These are phyloP conservation scores for Pseudogymnoascus sp. DNA, from an alignment of 2,329 filamentous ascomycete species.

Conservation along the genomic window DNA sequence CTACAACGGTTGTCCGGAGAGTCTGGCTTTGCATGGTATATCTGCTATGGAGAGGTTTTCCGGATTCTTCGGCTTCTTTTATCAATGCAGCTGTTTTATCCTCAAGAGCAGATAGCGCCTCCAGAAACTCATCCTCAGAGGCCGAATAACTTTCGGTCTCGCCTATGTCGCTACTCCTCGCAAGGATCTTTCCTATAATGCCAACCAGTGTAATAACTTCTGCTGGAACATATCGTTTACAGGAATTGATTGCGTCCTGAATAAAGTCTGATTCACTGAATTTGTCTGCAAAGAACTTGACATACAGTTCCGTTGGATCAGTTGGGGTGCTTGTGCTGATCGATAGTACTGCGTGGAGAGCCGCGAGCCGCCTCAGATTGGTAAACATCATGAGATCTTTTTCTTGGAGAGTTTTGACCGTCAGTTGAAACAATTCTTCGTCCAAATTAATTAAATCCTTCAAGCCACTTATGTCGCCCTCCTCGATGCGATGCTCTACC, in stretches of 20 bases:
- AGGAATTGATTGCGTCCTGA: constrained; percentile 32
- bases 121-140: constrained; percentile 18
- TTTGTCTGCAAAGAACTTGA: constrained; percentile 47
- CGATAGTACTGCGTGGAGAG: neutral
- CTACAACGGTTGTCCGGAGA: constrained; percentile 68
- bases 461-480: constrained; percentile 28
- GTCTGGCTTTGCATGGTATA: constrained; percentile 65
- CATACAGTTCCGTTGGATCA: constrained; percentile 44
- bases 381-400: neutral
- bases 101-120: constrained; percentile 28
- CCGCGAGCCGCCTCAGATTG: neutral
- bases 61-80: constrained; percentile 35
- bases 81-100: constrained; percentile 40
- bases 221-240: constrained; percentile 53
- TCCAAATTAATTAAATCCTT: neutral
- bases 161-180: constrained; percentile 18
- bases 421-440: neutral
- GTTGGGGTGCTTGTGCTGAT: neutral
- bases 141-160: constrained; percentile 25
- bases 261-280: constrained; percentile 47
- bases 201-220: constrained; percentile 36
- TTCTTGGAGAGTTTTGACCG: neutral
- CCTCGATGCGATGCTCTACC: constrained; percentile 41
- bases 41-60: constrained; percentile 58
- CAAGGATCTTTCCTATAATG: constrained; percentile 30